phyloP scores from a whole-genome alignment of 345 rosid genomes.

The Syzygium oleosum region DNA sequence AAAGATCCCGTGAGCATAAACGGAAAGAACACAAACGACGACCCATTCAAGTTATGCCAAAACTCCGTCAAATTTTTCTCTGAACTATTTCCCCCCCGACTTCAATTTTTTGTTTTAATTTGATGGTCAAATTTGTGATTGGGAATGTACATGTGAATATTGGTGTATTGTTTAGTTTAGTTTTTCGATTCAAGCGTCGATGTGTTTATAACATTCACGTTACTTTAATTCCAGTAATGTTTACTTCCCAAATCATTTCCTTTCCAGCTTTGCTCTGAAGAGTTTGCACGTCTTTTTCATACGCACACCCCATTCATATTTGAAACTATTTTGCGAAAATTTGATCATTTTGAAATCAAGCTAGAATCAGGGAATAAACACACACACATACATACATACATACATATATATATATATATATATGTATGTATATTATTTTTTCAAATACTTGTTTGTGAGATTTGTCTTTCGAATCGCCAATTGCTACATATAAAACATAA shows the following conservation, averaged over 20 bases:
- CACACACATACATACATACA: no score
- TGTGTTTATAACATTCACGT: not conserved
- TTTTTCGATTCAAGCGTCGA: not conserved
- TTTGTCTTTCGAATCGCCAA: no score
- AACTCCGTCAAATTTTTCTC: not conserved
- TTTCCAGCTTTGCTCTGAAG: not conserved
- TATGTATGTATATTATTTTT: no score
- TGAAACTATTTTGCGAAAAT: not conserved
- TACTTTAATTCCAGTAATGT: not conserved
- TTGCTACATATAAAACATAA: no score
- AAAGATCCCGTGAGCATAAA: not conserved
- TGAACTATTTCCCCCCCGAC: not conserved
- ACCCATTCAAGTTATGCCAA: not conserved
- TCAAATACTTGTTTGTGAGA: no score
- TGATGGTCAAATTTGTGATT: not conserved
- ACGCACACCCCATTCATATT: not conserved
- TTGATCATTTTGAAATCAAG: not conserved
- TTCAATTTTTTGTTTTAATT: not conserved
- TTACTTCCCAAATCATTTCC: not conserved
- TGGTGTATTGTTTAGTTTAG: not conserved
- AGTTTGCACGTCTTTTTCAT: not conserved
- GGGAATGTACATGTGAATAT: not conserved
- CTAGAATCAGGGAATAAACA: not conserved
- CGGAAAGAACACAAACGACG: not conserved
- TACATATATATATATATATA: no score